Evolutionary conservation across 768 basidiomycete genomes (phyloP).

Genomic region (Gloeostereum incarnatum): DNA sequence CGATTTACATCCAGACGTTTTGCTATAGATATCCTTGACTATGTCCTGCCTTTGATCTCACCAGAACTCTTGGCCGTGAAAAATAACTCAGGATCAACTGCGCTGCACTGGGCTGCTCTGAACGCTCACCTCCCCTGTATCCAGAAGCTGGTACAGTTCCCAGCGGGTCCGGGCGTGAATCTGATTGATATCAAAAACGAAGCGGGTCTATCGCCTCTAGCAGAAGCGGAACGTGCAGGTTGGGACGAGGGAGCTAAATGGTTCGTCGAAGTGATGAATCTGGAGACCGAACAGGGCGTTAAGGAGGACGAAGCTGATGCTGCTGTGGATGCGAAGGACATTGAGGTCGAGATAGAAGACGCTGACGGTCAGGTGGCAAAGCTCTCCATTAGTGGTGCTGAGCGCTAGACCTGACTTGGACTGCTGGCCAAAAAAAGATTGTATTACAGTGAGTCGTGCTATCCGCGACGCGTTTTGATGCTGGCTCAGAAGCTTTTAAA

Average conservation of each 20-base stretch:
- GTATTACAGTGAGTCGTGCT: no score
- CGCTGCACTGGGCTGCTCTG: constrained; percentile 87
- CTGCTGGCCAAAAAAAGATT: no score
- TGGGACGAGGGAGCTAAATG: constrained; percentile 83
- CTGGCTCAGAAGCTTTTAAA: no score
- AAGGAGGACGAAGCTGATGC: constrained; percentile 22
- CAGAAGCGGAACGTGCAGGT: constrained; percentile 68
- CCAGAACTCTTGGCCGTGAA: constrained; percentile 46
- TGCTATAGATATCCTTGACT: constrained; percentile 61
- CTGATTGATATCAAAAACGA: constrained; percentile 72
- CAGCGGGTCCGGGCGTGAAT: constrained; percentile 49
- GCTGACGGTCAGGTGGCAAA: constrained; percentile 60
- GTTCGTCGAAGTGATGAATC: constrained; percentile 74
- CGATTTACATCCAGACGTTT: constrained; percentile 23
- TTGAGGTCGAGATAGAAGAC: constrained; percentile 66
- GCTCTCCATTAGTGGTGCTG: constrained; percentile 38
- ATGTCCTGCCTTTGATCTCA: constrained; percentile 54
- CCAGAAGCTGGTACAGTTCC: constrained; percentile 48
- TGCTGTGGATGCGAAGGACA: constrained; percentile 25
- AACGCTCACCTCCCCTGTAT: constrained; percentile 66
- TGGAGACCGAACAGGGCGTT: constrained; percentile 39
- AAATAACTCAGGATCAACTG: constrained; percentile 71
- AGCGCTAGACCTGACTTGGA: background rate
- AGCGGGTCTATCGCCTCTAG: constrained; percentile 68
- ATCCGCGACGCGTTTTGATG: no score